Evolutionary conservation across 345 rosid species (phyloP).

Genomic region (Rhodamnia rubescens): DNA sequence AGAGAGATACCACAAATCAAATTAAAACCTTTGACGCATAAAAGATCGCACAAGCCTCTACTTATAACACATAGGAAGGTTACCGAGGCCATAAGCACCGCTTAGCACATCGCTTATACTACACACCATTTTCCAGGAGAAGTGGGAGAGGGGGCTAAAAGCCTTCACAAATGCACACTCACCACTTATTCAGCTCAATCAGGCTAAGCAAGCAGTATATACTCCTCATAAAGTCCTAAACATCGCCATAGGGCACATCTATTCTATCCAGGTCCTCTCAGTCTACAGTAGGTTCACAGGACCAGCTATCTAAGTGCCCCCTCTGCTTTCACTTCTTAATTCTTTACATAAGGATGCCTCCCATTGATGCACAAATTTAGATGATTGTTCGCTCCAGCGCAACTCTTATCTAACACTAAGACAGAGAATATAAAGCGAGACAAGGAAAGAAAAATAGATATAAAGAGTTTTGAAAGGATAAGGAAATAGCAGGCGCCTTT

Average conservation of each 20-base stretch:
- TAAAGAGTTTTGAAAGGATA: neutral
- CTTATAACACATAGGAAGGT: neutral
- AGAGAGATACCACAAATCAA: neutral
- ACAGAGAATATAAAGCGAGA: neutral
- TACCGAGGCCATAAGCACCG: neutral
- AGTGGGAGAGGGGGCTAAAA: neutral
- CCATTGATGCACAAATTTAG: neutral
- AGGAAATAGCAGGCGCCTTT: neutral
- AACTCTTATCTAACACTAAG: neutral
- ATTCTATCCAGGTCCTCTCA: neutral
- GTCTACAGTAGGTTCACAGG: neutral
- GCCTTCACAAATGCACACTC: neutral
- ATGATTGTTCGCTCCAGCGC: neutral
- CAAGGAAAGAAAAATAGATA: neutral
- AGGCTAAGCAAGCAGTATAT: neutral
- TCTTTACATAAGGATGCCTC: neutral
- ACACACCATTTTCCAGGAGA: neutral
- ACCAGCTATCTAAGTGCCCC: neutral
- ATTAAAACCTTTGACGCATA: neutral
- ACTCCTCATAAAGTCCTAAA: neutral
- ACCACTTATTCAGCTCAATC: neutral
- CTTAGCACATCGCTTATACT: neutral
- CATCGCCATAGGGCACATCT: neutral
- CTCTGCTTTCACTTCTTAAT: neutral
- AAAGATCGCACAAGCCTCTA: neutral